phyloP scores from a whole-genome alignment of 176 grass and related monocot genomes.

The Ensete glaucum region DNA sequence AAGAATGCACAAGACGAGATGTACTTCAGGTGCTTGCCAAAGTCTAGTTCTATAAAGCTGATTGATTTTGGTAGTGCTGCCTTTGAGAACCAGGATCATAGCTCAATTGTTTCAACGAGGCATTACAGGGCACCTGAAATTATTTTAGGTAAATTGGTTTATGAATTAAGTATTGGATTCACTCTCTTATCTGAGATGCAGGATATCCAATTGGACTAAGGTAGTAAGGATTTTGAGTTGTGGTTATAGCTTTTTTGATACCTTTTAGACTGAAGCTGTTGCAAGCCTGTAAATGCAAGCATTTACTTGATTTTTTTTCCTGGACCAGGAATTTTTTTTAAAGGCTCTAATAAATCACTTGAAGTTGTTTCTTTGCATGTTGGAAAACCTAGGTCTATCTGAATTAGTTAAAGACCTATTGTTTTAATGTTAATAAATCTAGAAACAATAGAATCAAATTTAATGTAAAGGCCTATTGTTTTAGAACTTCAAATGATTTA shows the following conservation, averaged over 20 bases:
- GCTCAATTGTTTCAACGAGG: constrained; percentile 94
- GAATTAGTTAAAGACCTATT: neutral
- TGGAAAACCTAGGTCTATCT: neutral
- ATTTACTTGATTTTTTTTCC: neutral
- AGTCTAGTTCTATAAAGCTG: constrained; percentile 97
- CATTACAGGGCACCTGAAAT: constrained; percentile 99
- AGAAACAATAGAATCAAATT: too few species aligned
- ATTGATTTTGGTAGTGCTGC: constrained; percentile 99
- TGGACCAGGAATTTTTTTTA: neutral
- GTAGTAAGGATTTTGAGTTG: neutral
- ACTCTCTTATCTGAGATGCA: constrained; percentile 42
- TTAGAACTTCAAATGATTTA: too few species aligned
- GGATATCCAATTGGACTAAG: constrained; percentile 7
- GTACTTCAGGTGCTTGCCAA: constrained; percentile 84
- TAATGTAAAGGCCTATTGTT: too few species aligned
- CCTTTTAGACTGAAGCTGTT: neutral
- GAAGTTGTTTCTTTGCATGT: neutral
- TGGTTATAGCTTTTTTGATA: neutral
- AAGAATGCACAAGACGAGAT: constrained; percentile 67
- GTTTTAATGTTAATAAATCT: too few species aligned
- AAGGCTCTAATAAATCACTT: neutral
- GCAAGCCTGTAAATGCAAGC: neutral
- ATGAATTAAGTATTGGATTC: neutral
- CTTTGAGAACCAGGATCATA: constrained; percentile 74
- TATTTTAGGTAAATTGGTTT: constrained; percentile 81